Percentiles rank a stretch among this genome's conserved stretches.
Evolutionary conservation across 805 yeast species (phyloP).

Genomic region (Sugiyamaella qingdaonensis): DNA sequence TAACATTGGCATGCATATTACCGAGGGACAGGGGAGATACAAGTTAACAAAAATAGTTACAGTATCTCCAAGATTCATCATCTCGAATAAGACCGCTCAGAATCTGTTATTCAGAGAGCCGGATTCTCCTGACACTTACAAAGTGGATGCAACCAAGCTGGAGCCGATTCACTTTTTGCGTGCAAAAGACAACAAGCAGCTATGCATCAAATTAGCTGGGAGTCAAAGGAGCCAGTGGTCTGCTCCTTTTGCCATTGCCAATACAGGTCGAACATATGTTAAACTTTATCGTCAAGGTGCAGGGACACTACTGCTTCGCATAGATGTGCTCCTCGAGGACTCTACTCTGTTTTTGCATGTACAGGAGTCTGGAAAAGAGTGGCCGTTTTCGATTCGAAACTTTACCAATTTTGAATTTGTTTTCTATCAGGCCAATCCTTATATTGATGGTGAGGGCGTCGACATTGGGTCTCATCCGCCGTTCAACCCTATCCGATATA

Average conservation of each 20-base stretch:
- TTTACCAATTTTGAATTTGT: constrained; percentile 83
- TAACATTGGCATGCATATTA: constrained; percentile 61
- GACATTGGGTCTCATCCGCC: constrained; percentile 47
- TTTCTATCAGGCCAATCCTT: constrained; percentile 82
- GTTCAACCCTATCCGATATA: constrained; percentile 75
- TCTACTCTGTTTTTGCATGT: constrained; percentile 78
- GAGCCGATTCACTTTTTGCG: constrained; percentile 50
- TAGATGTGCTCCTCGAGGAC: constrained; percentile 71
- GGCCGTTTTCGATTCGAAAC: constrained; percentile 94
- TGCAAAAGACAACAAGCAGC: constrained; percentile 50
- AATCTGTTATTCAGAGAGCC: constrained; percentile 60
- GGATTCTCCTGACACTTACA: constrained; percentile 50
- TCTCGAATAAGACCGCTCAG: constrained; percentile 57
- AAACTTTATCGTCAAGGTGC: constrained; percentile 60
- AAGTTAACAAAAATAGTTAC: constrained; percentile 71
- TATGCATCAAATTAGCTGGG: constrained; percentile 56
- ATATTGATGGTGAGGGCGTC: constrained; percentile 59
- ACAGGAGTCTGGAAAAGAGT: constrained; percentile 63
- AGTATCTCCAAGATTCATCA: constrained; percentile 75
- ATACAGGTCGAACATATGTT: constrained; percentile 75
- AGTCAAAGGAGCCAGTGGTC: constrained; percentile 63
- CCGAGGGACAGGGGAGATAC: constrained; percentile 85
- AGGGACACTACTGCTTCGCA: constrained; percentile 58
- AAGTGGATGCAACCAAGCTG: constrained; percentile 23
- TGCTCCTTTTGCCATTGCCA: constrained; percentile 78